These are phyloP conservation scores for Stipa capillata DNA, from an alignment of 176 grass and related monocot genomes.

Conservation along the genomic window DNA sequence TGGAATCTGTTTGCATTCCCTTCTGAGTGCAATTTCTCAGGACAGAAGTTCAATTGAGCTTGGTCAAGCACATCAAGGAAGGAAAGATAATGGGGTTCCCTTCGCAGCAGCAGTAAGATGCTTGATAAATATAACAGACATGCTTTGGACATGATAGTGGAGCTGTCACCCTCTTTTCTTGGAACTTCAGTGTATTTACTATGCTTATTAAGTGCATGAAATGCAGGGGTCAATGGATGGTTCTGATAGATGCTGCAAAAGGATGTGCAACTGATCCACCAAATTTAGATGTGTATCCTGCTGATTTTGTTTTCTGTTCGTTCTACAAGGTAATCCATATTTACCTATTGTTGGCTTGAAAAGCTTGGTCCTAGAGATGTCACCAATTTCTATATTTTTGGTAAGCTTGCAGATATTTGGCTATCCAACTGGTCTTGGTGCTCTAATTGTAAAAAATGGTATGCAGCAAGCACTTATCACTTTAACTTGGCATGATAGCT, in stretches of 20 bases:
- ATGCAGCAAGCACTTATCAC: conserved; percentile 11
- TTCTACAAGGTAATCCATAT: conserved; percentile 83
- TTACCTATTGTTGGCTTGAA: conserved; percentile 2
- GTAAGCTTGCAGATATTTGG: conserved; percentile 80
- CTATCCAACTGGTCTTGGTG: conserved; percentile 95
- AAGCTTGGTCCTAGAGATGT: conserved; percentile 3
- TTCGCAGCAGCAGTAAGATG: conserved; percentile 53
- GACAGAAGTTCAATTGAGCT: conserved; percentile 62
- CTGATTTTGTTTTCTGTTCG: conserved; percentile 95
- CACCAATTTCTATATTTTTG: conserved; percentile 23
- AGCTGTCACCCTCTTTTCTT: neutral
- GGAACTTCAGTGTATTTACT: neutral
- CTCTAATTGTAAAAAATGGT: conserved; percentile 87
- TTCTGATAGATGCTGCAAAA: conserved; percentile 98
- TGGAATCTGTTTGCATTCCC: conserved; percentile 93
- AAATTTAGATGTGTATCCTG: conserved; percentile 57
- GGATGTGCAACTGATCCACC: conserved; percentile 87
- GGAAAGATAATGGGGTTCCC: conserved; percentile 30
- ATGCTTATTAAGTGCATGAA: conserved; percentile 22
- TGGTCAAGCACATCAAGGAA: conserved; percentile 72
- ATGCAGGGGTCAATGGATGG: conserved; percentile 65
- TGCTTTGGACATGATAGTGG: neutral
- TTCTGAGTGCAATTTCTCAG: conserved; percentile 97
- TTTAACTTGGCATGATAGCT: neutral
- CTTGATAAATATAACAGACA: conserved; percentile 7